Evolutionary conservation across 768 basidiomycete genomes (phyloP), one percentile per base, ranked within the genome.

Genomic region (Mycena haematopus): DNA sequence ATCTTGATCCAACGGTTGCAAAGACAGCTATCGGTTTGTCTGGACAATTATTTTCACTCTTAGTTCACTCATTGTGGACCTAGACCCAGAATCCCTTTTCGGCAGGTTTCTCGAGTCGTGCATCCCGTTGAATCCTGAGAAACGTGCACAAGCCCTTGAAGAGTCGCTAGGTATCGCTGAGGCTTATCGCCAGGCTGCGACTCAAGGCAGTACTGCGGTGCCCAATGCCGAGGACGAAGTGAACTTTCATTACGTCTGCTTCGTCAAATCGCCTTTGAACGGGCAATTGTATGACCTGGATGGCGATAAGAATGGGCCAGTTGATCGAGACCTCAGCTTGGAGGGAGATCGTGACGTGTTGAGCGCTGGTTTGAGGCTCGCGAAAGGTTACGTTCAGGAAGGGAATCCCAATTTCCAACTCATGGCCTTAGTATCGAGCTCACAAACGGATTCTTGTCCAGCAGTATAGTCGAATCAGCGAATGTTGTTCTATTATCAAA

Each of bases 261-360:
- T 77, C 60, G 72, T 74, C 52, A 69, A 71, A 33, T 75, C 75
- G 25, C 64, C 68, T 21, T 59, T 68, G 58, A 68, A 71, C 58
- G 71, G 67, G 4, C 71, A 66, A 15, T 47, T 78, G 13, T 78
- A 74, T 56, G 76, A 77, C 67, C 60, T 78, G 70, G 74, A 77
- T 55, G 77, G 77, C 19, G 60, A 56, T 53, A 69, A 65, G 56
- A 76, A 75, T 52, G 77, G 76, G 8, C 76, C 76, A 0, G 51
- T 75, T 14, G 71, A 78, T 49, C 69, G 68, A 22, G 72, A 72
- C 6, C 52, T 62, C 2, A 49, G 53, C 25, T 24, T 69, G 35
- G 58, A 62, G 11, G 66, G 56, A 15, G 74, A 72, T 17, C 68
- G 73, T 17, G 75, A 75, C 52, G n/a, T 60, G 22, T 40, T 67